Base-by-base conservation (phyloP, 768 basidiomycete genomes). In the Macrolepiota albuminosa region DNA sequence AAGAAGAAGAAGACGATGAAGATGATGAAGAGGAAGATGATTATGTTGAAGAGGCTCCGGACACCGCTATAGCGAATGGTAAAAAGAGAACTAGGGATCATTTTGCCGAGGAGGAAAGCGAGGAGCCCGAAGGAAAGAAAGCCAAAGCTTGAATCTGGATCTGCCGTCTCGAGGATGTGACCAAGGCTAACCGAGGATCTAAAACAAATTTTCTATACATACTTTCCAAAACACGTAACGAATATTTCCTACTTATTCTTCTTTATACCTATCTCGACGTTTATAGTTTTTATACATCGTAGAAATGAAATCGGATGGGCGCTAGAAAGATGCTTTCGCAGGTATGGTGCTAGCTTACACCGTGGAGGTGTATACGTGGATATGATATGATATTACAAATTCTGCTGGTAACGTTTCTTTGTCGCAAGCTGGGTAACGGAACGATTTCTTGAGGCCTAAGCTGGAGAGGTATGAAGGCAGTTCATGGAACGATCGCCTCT, bases 401-500 rank as follows among this genome's bases (percentile, higher is more conserved):
- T 45, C 43, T 13, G 10, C 29, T 46, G 43, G 43, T 56, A 21
- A 34, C 26, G 26, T 10, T n/a, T 29, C 34, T 51, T 36, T 21
- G n/a, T 36, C 13, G 21, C 39, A 48, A 31, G 47, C 18, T 33
- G 31, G 31, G 18, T 13, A 11, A 53, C 34, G 14, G 6, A 52
- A 10, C 13, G 34, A 36, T 26, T 37, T n/a, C 6, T 24, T 8
- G 34, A 36, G 50, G 33, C 34, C 11, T n/a, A 8, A 37, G n/a
- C 11, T 31, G 40, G 14, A 52, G 40, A 43, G 21, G 4, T 36
- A 34, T 29, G 37, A 18, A 6, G 29, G 36, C 6, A 55, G 54
- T 36, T 76, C 68, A 93, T 6, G 90, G 89, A 21, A 87, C 88
- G 6, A 91, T 60, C n/a, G 78, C 75, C 63, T 80, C 76, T 69